These are phyloP conservation scores for Maudiozyma saulgeensis DNA, from an alignment of 805 yeast species.

Conservation along the genomic window DNA sequence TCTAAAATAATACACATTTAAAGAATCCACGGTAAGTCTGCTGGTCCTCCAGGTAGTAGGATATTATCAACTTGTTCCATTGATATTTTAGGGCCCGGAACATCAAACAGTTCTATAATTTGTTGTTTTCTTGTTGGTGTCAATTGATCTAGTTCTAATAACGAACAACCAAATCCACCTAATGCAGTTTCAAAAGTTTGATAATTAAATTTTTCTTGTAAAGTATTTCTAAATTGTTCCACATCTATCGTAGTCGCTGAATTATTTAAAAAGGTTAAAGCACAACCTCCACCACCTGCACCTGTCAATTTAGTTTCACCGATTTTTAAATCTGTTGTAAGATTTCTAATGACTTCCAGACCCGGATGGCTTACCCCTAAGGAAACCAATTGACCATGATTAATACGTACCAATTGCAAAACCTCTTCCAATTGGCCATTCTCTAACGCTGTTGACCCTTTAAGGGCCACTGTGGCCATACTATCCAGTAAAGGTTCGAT, in stretches of 20 bases:
- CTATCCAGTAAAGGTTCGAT: constrained; percentile 56
- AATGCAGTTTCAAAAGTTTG: constrained; percentile 70
- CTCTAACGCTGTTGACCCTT: constrained; percentile 23
- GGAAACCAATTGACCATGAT: constrained; percentile 79
- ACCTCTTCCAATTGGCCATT: constrained; percentile 28
- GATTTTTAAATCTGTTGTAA: constrained; percentile 51
- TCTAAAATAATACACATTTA: no score
- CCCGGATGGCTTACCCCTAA: constrained; percentile 90
- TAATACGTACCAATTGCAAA: constrained; percentile 59
- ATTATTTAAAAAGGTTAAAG: constrained; percentile 63
- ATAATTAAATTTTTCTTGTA: constrained; percentile 41
- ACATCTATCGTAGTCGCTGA: constrained; percentile 34
- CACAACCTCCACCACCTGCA: constrained; percentile 99
- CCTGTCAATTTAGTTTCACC: constrained; percentile 95
- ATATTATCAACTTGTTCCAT: neutral
- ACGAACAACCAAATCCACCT: constrained; percentile 81
- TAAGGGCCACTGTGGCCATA: constrained; percentile 55
- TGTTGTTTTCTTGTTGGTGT: neutral
- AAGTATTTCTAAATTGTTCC: constrained; percentile 23
- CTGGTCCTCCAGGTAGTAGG: neutral
- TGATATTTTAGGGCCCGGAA: neutral
- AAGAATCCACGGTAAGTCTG: neutral
- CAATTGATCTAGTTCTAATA: constrained; percentile 4
- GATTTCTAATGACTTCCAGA: constrained; percentile 62
- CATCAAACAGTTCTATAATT: no score